Conservation (phyloP, 805 yeast genomes). For the Spathaspora gorwiae region DNA sequence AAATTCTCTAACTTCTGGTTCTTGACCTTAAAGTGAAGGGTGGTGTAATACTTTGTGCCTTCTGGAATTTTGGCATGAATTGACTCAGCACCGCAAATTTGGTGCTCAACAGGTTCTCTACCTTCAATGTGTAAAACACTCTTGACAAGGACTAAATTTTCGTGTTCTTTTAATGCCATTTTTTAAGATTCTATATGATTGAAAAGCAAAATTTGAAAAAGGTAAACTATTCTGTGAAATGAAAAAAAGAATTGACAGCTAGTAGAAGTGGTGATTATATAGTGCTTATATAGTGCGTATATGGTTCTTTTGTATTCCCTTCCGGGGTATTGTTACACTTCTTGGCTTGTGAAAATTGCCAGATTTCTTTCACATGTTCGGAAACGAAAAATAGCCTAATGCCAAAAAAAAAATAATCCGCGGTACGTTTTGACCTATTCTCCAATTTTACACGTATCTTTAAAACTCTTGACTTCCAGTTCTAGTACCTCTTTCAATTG, state of each 20-base stretch:
- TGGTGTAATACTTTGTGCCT: conserved; percentile 27
- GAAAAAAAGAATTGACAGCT: no score
- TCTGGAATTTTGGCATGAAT: conserved; percentile 33
- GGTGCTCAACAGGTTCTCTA: conserved; percentile 20
- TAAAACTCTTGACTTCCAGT: conserved; percentile 52
- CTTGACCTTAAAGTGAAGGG: conserved; percentile 29
- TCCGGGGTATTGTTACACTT: no score
- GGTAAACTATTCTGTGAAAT: no score
- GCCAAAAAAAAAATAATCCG: no score
- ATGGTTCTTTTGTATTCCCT: no score
- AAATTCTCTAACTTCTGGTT: conserved; percentile 25
- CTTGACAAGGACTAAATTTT: conserved; percentile 30
- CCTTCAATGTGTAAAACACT: conserved; percentile 29
- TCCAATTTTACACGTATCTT: conserved; percentile 13
- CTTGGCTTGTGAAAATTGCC: no score
- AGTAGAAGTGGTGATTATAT: no score
- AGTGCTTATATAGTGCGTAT: no score
- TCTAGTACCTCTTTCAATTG: conserved; percentile 46
- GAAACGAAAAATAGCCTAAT: no score
- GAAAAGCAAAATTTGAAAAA: no score
- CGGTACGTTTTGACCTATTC: not conserved
- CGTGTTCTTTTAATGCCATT: conserved; percentile 10
- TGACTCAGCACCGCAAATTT: conserved; percentile 23
- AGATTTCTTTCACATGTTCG: no score
- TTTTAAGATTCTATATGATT: no score